A percentile compares a stretch with the other conserved stretches of the same genome.
Conservation (phyloP, 441 rosid species). For the Arabidopsis lyrata region DNA sequence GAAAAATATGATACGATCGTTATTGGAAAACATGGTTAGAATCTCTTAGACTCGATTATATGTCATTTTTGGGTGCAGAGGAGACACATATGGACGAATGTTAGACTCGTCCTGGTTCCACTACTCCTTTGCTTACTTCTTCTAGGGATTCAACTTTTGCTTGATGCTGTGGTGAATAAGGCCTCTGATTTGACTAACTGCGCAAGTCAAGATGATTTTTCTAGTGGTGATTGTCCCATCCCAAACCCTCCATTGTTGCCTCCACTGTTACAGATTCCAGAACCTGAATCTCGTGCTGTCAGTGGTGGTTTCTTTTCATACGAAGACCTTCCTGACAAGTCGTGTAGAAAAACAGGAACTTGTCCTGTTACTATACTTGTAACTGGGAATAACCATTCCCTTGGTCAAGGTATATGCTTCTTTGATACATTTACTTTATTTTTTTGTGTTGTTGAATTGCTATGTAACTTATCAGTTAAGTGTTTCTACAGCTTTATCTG, state of each 20-base stretch:
- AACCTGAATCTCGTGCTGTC: slow-evolving; percentile 73
- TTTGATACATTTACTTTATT: slow-evolving; percentile 2
- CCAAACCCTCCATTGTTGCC: slow-evolving; percentile 74
- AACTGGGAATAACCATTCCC: slow-evolving; percentile 71
- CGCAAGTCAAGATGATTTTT: slow-evolving; percentile 46
- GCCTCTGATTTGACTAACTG: slow-evolving; percentile 42
- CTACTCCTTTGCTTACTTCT: slow-evolving; percentile 73
- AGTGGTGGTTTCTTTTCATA: slow-evolving; percentile 44
- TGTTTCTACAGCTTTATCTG: slow-evolving; percentile 56
- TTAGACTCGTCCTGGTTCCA: slow-evolving; percentile 77
- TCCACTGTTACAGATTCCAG: slow-evolving; percentile 76
- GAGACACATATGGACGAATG: slow-evolving; percentile 72
- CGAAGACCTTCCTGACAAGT: slow-evolving; percentile 70
- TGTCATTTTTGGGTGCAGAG: slow-evolving; percentile 68
- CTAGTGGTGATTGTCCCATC: slow-evolving; percentile 51
- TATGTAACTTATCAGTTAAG: background rate
- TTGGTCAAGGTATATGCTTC: slow-evolving; percentile 64
- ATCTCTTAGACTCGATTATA: slow-evolving; percentile 7
- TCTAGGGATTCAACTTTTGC: slow-evolving; percentile 53
- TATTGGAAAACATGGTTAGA: background rate
- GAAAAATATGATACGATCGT: background rate
- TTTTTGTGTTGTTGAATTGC: background rate
- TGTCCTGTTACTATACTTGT: slow-evolving; percentile 80
- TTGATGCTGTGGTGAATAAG: slow-evolving; percentile 47
- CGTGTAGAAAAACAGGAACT: slow-evolving; percentile 68